These are phyloP conservation scores for Nidula niveotomentosa DNA, from an alignment of 1,284 basidiomycete genomes.

Conservation along the genomic window DNA sequence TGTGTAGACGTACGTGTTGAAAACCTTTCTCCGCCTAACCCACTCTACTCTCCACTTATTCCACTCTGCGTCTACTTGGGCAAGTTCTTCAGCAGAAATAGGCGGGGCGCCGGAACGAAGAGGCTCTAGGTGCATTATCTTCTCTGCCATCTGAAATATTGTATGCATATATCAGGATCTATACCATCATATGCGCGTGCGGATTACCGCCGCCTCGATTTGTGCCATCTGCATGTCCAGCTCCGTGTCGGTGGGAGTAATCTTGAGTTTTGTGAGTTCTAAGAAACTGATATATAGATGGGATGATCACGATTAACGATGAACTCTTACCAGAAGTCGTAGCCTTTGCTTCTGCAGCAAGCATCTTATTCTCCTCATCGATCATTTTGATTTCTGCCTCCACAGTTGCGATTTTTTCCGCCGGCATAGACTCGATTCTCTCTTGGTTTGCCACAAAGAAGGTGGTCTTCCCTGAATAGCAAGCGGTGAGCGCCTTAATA, in stretches of 20 bases:
- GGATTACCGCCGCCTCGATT: conserved; percentile 39
- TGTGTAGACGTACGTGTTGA: conserved; percentile 52
- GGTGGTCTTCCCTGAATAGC: conserved; percentile 70
- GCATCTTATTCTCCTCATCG: conserved; percentile 60
- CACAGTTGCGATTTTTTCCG: conserved; percentile 55
- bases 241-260: conserved; percentile 67
- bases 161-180: conserved; percentile 3
- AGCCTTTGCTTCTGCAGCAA: conserved; percentile 50
- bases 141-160: conserved; percentile 44
- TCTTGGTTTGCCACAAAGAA: conserved; percentile 81
- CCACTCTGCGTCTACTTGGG: conserved; percentile 66
- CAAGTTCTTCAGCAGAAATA: conserved; percentile 65
- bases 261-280: conserved; percentile 69
- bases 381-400: conserved; percentile 54
- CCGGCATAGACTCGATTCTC: conserved; percentile 57
- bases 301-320: conserved; percentile 6
- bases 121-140: conserved; percentile 53
- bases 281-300: background rate
- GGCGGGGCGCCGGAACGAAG: conserved; percentile 65
- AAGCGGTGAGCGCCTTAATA: conserved; percentile 10
- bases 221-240: conserved; percentile 50
- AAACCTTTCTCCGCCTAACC: conserved; percentile 66
- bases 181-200: conserved; percentile 5
- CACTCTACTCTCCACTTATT: conserved; percentile 71
- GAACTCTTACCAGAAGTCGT: conserved; percentile 44